phyloP scores from a whole-genome alignment of 2,329 filamentous ascomycete genomes.

The Sphaceloma murrayae region DNA sequence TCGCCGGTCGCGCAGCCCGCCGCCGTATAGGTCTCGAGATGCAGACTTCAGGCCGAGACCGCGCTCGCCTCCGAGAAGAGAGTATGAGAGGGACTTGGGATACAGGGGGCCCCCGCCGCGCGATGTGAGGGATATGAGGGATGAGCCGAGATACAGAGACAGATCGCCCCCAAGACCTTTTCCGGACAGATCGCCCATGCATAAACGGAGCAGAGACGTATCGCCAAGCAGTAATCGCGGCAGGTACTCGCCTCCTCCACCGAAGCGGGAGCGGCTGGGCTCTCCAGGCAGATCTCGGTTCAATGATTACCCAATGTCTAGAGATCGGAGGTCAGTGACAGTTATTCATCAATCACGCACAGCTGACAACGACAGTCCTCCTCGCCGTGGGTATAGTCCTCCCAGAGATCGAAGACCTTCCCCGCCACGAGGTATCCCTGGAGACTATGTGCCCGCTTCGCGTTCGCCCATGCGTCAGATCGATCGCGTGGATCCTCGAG shows the following conservation, averaged over 20 bases:
- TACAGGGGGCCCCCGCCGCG: conserved; percentile 30
- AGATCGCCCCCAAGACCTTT: conserved; percentile 35
- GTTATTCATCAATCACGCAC: too few relatives aligned
- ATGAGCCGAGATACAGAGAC: conserved; percentile 22
- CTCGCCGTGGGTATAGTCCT: conserved; percentile 35
- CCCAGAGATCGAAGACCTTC: conserved; percentile 30
- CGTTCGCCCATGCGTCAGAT: conserved; percentile 46
- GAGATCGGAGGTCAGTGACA: conserved; percentile 18
- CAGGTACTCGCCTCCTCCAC: conserved; percentile 33
- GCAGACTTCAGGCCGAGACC: conserved; percentile 27
- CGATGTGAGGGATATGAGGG: conserved; percentile 26
- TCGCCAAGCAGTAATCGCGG: conserved; percentile 40
- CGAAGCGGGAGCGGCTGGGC: conserved; percentile 34
- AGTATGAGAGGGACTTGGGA: conserved; percentile 29
- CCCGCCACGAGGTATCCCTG: conserved; percentile 24
- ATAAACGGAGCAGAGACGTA: conserved; percentile 37
- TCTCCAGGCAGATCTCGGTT: conserved; percentile 36
- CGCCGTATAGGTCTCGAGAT: conserved; percentile 24
- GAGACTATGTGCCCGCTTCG: conserved; percentile 41
- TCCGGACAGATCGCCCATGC: conserved; percentile 36
- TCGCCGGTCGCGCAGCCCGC: conserved; percentile 27
- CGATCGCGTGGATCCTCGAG: conserved; percentile 39
- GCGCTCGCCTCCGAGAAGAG: conserved; percentile 28
- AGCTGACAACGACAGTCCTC: conserved; percentile 24
- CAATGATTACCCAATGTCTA: conserved; percentile 35